Conservation (phyloP, 441 rosid species). For the Bocquillonia castaneifolia region DNA sequence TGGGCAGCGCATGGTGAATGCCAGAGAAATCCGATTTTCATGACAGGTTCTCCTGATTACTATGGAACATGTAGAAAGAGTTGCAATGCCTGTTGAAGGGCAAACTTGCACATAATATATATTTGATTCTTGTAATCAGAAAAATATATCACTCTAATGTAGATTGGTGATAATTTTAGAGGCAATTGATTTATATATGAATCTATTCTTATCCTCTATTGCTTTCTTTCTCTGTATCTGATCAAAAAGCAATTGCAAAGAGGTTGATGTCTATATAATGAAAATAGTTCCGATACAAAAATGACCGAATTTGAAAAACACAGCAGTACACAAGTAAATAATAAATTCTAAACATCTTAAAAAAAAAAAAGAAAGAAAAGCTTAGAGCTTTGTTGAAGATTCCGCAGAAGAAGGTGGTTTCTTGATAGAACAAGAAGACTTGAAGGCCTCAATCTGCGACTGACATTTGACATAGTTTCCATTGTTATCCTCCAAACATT, state of each 20-base stretch:
- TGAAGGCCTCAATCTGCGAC: constrained; percentile 75
- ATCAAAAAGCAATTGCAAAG: not conserved
- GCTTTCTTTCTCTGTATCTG: not conserved
- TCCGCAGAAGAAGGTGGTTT: constrained; percentile 33
- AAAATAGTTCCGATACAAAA: not conserved
- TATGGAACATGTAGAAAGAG: constrained; percentile 91
- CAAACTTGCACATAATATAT: not conserved
- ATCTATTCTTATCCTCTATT: not conserved
- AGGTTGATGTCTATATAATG: not conserved
- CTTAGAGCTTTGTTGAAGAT: constrained; percentile 9
- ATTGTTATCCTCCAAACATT: constrained; percentile 78
- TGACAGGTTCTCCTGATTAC: constrained; percentile 90
- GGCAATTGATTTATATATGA: not conserved
- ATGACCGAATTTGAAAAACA: not conserved
- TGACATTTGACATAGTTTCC: constrained; percentile 66
- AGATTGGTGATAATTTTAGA: not conserved
- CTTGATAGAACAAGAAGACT: constrained; percentile 65
- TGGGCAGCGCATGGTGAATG: constrained; percentile 93
- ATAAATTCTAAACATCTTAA: not conserved
- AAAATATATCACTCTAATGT: not conserved
- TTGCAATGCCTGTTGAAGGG: constrained; percentile 61
- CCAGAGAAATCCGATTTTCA: constrained; percentile 73
- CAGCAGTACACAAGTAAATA: not conserved
- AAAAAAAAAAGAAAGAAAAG: not conserved
- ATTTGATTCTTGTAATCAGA: not conserved